Percentiles rank a stretch among this genome's conserved stretches.
phyloP scores from a whole-genome alignment of 139 green algal genomes.

The Coelastrella sp. region DNA sequence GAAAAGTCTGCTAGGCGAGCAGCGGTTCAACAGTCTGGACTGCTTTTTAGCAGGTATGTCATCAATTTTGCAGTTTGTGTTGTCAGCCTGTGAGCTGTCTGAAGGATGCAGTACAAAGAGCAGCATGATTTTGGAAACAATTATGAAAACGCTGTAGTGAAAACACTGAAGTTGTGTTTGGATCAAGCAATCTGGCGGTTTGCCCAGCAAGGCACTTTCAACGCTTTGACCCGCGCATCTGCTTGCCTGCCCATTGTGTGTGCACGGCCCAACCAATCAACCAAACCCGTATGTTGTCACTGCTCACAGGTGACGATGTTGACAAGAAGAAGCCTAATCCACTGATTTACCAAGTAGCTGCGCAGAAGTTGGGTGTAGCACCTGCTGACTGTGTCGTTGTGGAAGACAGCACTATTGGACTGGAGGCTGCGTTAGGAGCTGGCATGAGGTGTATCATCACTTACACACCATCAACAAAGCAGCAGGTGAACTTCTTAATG shows the following conservation, averaged over 20 bases:
- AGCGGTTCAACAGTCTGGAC: conserved; percentile 85
- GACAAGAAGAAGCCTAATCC: conserved; percentile 95
- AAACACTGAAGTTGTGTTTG: too few relatives aligned
- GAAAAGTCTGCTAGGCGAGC: conserved; percentile 83
- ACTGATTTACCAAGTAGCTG: conserved; percentile 91
- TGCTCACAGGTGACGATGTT: conserved; percentile 78
- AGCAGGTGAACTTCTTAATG: conserved; percentile 19
- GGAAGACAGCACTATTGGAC: conserved; percentile 91
- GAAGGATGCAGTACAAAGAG: too few relatives aligned
- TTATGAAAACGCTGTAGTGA: neutral
- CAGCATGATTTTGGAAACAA: too few relatives aligned
- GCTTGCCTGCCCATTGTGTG: too few relatives aligned
- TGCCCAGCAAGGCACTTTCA: too few relatives aligned
- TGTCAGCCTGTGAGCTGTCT: too few relatives aligned
- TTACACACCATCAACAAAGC: conserved; percentile 74
- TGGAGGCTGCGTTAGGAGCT: conserved; percentile 85
- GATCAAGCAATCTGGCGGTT: too few relatives aligned
- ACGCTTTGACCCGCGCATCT: too few relatives aligned
- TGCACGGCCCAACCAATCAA: too few relatives aligned
- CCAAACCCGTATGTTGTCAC: neutral
- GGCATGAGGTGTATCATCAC: conserved; percentile 95
- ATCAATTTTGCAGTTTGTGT: neutral
- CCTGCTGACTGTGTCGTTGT: conserved; percentile 93
- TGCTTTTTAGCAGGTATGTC: conserved; percentile 88
- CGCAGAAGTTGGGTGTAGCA: conserved; percentile 81